Conservation (phyloP, 148 eudicot genomes). For the Mesembryanthemum crystallinum region DNA sequence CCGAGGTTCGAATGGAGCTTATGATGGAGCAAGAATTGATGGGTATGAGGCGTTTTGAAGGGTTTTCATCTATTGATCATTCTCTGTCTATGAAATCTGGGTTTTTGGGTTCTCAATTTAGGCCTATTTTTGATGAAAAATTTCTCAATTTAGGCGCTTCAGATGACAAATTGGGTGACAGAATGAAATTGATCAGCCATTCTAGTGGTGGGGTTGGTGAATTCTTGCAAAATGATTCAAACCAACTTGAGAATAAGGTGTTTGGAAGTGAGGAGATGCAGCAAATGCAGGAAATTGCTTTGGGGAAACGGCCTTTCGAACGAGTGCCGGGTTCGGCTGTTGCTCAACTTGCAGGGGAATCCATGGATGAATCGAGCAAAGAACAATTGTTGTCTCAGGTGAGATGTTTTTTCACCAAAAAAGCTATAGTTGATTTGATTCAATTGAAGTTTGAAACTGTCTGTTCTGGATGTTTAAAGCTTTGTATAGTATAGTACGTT, state of each 20-base stretch:
- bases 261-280: constrained; percentile 16
- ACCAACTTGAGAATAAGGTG: constrained; percentile 16
- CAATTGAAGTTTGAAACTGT: background rate
- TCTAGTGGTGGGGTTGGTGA: background rate
- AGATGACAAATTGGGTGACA: constrained; percentile 7
- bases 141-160: constrained; percentile 24
- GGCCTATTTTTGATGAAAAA: constrained; percentile 12
- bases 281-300: constrained; percentile 1
- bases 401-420: background rate
- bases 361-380: constrained; percentile 1
- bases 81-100: background rate
- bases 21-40: constrained; percentile 16
- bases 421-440: background rate
- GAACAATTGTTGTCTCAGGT: constrained; percentile 21
- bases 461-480: background rate
- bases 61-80: constrained; percentile 15
- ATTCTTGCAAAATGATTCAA: background rate
- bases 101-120: constrained; percentile 4
- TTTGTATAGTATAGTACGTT: too few relatives aligned
- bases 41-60: constrained; percentile 23
- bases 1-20: constrained; percentile 22
- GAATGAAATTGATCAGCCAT: constrained; percentile 8
- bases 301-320: constrained; percentile 20
- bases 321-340: constrained; percentile 6
- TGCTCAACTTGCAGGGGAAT: constrained; percentile 15